Evolutionary conservation across 805 yeast species (phyloP).

Genomic region (Isabelozyma gotoi): DNA sequence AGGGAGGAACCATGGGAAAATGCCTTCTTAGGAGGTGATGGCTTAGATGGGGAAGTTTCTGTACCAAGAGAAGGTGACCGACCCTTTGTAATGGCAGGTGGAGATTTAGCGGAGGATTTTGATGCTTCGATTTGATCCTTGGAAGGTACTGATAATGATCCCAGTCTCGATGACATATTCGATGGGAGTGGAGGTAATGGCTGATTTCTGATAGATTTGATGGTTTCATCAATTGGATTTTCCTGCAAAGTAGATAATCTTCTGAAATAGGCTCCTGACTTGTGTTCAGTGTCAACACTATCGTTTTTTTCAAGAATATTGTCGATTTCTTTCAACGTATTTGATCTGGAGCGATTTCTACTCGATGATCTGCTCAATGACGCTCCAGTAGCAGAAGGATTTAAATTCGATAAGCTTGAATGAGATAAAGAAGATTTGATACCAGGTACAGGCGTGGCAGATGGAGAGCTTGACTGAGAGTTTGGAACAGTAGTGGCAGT

Average conservation of each 20-base stretch:
- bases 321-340: constrained; percentile 35
- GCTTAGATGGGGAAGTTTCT: constrained; percentile 9
- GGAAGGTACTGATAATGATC: not conserved
- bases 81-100: not conserved
- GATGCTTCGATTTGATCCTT: not conserved
- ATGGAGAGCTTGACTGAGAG: constrained; percentile 13
- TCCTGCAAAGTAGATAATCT: constrained; percentile 67
- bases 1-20: constrained; percentile 13
- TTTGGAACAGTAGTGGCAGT: constrained; percentile 7
- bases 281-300: constrained; percentile 43
- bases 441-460: constrained; percentile 9
- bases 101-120: not conserved
- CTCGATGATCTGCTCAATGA: constrained; percentile 11
- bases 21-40: constrained; percentile 4
- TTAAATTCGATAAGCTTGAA: not conserved
- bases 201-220: not conserved
- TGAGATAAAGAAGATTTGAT: not conserved
- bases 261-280: constrained; percentile 63
- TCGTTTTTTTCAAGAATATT: constrained; percentile 36
- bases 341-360: constrained; percentile 30
- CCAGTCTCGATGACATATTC: constrained; percentile 1
- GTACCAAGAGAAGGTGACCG: not conserved
- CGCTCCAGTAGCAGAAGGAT: constrained; percentile 1
- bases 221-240: constrained; percentile 28
- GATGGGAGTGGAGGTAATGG: constrained; percentile 1